Evolutionary conservation across 2,329 filamentous ascomycete species (phyloP), one percentile per base, ranked within the genome.

Genomic region (Penicillium occitanis): DNA sequence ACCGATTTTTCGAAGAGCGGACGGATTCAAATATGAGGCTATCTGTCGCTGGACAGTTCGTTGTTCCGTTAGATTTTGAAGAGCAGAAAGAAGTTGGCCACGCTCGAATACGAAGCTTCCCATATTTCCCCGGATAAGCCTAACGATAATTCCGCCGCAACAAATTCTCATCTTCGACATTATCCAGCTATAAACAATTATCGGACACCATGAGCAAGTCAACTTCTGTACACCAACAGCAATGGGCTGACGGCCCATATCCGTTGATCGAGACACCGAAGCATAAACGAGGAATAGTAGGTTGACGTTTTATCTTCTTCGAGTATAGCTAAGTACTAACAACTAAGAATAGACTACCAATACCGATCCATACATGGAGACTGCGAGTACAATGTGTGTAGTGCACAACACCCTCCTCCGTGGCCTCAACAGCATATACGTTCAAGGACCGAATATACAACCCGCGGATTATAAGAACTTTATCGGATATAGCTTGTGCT

Each of bases 401-500:
- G 72, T 80, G 11, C 79, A 81, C 70, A 81, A 81, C 51, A 70
- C 76, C 0, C 75, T 80, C 46, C 68, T 81, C 6, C 72, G 78
- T 42, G 77, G 76, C 44, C 79, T 77, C 69, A 81, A 80, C 69
- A 75, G 74, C 17, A 79, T 80, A 30, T 79, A 78, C 64, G 71
- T 74, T 0, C 78, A 81, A 71, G 65, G 50, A 42, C 60, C 65
- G 8, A 44, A 63, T 44, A 42, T 66, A n/a, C 11, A 59, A 55
- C 63, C 71, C 1, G 71, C 65, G 13, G 75, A 78, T 55, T 75
- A 76, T 59, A 57, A 72, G 1, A 73, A 76, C 5, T 79, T 79
- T 65, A 69, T 79, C 19, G 76, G 76, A 0, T 79, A 79, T 64
- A 70, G 72, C 8, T 64, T 72, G 10, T 70, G 76, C 2, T 79